Conservation (phyloP, 805 yeast species). For the Candida tallmaniae region DNA sequence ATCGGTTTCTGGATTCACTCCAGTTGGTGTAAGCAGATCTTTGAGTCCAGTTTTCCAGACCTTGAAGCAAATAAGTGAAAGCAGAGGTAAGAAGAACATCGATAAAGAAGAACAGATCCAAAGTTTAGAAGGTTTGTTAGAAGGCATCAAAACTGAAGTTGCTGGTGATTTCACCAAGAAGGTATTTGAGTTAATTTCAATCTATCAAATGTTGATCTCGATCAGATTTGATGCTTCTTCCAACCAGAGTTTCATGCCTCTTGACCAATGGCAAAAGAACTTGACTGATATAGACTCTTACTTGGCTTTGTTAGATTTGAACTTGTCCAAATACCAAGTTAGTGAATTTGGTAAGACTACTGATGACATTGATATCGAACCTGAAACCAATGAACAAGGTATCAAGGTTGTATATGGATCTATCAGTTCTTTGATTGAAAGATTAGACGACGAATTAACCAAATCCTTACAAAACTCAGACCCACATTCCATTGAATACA, state of each 20-base stretch:
- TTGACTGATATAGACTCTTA: constrained; percentile 58
- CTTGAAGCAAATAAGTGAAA: constrained; percentile 70
- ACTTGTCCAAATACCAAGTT: constrained; percentile 55
- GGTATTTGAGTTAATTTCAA: constrained; percentile 73
- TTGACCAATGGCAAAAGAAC: constrained; percentile 74
- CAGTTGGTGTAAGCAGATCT: constrained; percentile 34
- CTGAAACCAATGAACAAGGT: constrained; percentile 55
- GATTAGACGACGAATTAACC: constrained; percentile 91
- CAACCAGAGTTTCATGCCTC: constrained; percentile 66
- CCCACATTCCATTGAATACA: constrained; percentile 92
- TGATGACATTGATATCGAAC: constrained; percentile 72
- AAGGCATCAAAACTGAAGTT: constrained; percentile 13
- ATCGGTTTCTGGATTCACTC: constrained; percentile 28
- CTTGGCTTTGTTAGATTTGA: constrained; percentile 63
- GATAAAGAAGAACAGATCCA: constrained; percentile 76
- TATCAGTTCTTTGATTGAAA: constrained; percentile 79
- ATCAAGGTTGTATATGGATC: constrained; percentile 77
- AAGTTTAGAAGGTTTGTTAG: constrained; percentile 60
- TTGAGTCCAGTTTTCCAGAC: constrained; percentile 59
- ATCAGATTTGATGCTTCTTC: constrained; percentile 79
- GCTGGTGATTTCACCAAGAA: constrained; percentile 13
- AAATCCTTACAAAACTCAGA: constrained; percentile 84
- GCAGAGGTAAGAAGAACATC: constrained; percentile 93
- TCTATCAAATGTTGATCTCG: constrained; percentile 79
- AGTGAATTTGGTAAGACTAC: constrained; percentile 66